Evolutionary conservation across 2,329 filamentous ascomycete genomes (phyloP), one percentile per base, ranked within the genome.

Genomic region (Neofusicoccum ribis): DNA sequence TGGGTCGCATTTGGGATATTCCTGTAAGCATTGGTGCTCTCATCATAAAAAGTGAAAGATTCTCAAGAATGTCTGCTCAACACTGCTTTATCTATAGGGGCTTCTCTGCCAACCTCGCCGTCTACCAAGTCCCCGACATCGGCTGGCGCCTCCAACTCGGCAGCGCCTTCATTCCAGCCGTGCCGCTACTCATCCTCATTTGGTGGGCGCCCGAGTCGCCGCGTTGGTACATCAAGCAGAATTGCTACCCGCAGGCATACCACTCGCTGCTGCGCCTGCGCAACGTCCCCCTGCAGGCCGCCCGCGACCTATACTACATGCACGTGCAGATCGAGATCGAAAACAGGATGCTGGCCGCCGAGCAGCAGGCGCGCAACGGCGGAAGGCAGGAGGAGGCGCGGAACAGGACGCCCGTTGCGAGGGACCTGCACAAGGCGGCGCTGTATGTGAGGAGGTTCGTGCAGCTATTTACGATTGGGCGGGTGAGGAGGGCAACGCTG

Each of bases 261-360:
- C 47, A 65, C 1, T 66, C 71, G 34, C 11, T 89, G 86, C 70
- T 82, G 82, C 3, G 85, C 84, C 27, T 89, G 76, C 80, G 84
- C 0, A 78, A 77, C 20, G 79, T 80, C 5, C 78, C 81, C 3
- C 76, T 86, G 14, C 82, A 85, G 66, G 84, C 83, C 0, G 83
- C 83, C 0, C 72, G 84, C 31, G 84, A 86, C 68, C 76, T 82
- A 52, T 86, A 84, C 74, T 86, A 86, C 71, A 73, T 72, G 72
- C 66, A 68, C 3, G 68, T 72, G 50, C 66, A 74, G 68, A 71
- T 69, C 65, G 73, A 69, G 69, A 75, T 69, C 66, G 77, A 72
- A 71, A 73, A 71, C 31, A 73, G 66, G 65, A 76, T 71, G 74
- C 77, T 68, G 43, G 67, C 69, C 46, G 71, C 73, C 66, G 69